Evolutionary conservation across 371 early-diverging fungal species (phyloP).

Genomic region (Actinomucor elegans): DNA sequence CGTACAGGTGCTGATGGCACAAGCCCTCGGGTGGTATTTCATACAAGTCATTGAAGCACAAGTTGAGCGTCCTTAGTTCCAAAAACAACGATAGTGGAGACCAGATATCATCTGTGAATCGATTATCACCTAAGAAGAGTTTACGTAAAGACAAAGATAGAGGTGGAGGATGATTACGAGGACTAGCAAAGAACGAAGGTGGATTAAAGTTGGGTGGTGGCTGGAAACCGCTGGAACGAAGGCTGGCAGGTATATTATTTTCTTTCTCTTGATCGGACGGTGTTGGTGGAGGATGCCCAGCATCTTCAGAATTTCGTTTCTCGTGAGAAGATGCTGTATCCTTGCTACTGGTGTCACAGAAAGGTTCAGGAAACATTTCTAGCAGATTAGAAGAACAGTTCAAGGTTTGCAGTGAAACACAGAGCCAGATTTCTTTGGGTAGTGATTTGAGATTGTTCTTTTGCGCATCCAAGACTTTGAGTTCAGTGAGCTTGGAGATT

Average conservation of each 20-base stretch:
- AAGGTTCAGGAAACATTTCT: conserved; percentile 37
- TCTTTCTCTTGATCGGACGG: not conserved
- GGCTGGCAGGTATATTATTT: conserved; percentile 50
- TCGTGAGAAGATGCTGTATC: not conserved
- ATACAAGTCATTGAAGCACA: conserved; percentile 83
- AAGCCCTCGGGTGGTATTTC: conserved; percentile 70
- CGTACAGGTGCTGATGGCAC: conserved; percentile 57
- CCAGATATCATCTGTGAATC: conserved; percentile 81
- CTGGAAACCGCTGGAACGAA: conserved; percentile 41
- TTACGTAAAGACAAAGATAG: conserved; percentile 59
- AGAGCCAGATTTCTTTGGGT: conserved; percentile 85
- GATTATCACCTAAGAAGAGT: conserved; percentile 81
- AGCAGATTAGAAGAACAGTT: conserved; percentile 76
- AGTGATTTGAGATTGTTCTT: conserved; percentile 71
- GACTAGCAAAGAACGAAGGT: conserved; percentile 52
- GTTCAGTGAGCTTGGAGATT: conserved; percentile 29
- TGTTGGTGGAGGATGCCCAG: not conserved
- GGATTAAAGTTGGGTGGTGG: conserved; percentile 51
- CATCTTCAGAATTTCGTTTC: not conserved
- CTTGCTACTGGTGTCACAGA: conserved; percentile 18
- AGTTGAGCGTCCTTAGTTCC: conserved; percentile 75
- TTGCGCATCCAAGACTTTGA: conserved; percentile 37
- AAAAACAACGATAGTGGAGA: conserved; percentile 69
- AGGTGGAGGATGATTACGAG: conserved; percentile 63
- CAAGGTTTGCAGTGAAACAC: conserved; percentile 66